Evolutionary conservation across 2,329 filamentous ascomycete genomes (phyloP), one percentile per base, ranked within the genome.

Genomic region (Epichloe festucae): DNA sequence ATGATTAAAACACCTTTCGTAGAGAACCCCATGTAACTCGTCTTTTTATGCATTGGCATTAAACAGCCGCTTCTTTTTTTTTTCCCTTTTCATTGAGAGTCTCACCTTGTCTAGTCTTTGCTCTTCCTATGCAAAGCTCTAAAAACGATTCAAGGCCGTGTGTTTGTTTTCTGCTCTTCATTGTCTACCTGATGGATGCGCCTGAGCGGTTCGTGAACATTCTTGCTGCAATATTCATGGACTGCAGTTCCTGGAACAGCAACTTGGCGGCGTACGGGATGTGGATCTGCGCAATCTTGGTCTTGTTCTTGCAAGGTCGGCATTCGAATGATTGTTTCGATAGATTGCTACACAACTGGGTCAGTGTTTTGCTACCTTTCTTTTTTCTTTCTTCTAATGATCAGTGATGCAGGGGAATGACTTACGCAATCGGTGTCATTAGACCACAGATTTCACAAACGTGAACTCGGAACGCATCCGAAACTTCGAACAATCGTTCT

Each of bases 351-450:
- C 53, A 59, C 54, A 36, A 11, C 36, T 35, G 54, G 56, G 65
- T 75, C 63, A 74, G 68, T 53, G 12, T 12, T 50, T 53, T 36
- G 47, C 8, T 52, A 39, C 42, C 6, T 36, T n/a, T 11, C 2
- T 31, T 43, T 19, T 19, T 19, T 19, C 5, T 48, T 34, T 17
- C 1, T 3, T 15, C 11, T 41, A 14, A 17, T 23, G 8, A n/a
- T n/a, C 3, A 5, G 11, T 12, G 1, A 21, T 27, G 17, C 8
- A 11, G 36, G n/a, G 5, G 4, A 36, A 38, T 35, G 19, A 87
- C 89, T 81, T 85, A 95, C 87, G 91, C 93, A 73, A 98, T 93
- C 0, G 93, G 93, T 41, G 91, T 98, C 93, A 98, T 98, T 60
- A 98, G 77, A 62, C 93, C 93, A 68, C 93, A 98, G 63, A 97